A percentile compares a stretch with the other conserved stretches of the same genome.
These are phyloP conservation scores for Alnus glutinosa DNA, from an alignment of 306 rosid species.

Conservation along the genomic window DNA sequence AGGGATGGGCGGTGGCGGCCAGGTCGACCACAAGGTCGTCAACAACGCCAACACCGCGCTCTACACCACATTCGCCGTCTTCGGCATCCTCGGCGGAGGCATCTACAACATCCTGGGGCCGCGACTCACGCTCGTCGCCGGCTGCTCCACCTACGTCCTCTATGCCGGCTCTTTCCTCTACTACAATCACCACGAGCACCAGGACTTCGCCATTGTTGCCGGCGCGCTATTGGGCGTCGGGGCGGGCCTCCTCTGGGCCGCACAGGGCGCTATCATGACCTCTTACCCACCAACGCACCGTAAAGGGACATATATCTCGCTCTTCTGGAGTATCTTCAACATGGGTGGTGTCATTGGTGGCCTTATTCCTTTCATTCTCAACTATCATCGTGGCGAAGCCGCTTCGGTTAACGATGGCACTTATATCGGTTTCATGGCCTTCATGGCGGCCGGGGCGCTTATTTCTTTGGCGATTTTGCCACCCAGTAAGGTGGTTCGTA, in stretches of 20 bases:
- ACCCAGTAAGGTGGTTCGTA: slow-evolving; percentile 63
- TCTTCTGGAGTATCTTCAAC: slow-evolving; percentile 92
- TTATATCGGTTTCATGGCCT: slow-evolving; percentile 79
- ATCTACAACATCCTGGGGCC: slow-evolving; percentile 94
- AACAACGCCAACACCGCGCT: slow-evolving; percentile 86
- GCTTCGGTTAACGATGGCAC: slow-evolving; percentile 81
- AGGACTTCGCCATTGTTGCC: slow-evolving; percentile 55
- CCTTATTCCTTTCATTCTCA: slow-evolving; percentile 65
- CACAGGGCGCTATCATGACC: slow-evolving; percentile 92
- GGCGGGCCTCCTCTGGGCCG: slow-evolving; percentile 87
- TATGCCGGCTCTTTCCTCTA: slow-evolving; percentile 87
- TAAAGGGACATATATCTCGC: slow-evolving; percentile 76
- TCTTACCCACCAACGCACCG: slow-evolving; percentile 79
- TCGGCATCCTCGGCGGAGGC: slow-evolving; percentile 94
- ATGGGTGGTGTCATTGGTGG: slow-evolving; percentile 96
- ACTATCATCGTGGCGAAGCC: slow-evolving; percentile 52
- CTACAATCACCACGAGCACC: slow-evolving; percentile 75
- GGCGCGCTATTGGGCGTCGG: slow-evolving; percentile 79
- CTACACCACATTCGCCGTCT: slow-evolving; percentile 71
- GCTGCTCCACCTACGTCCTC: slow-evolving; percentile 72
- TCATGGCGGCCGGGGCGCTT: slow-evolving; percentile 64
- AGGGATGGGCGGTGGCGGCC: slow-evolving; percentile 96
- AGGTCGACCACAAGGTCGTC: slow-evolving; percentile 64
- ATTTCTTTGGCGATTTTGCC: slow-evolving; percentile 59
- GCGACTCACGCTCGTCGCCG: slow-evolving; percentile 69